Percentiles rank a stretch among this genome's conserved stretches.
Conservation (phyloP, 345 rosid species). For the Salix dunnii region DNA sequence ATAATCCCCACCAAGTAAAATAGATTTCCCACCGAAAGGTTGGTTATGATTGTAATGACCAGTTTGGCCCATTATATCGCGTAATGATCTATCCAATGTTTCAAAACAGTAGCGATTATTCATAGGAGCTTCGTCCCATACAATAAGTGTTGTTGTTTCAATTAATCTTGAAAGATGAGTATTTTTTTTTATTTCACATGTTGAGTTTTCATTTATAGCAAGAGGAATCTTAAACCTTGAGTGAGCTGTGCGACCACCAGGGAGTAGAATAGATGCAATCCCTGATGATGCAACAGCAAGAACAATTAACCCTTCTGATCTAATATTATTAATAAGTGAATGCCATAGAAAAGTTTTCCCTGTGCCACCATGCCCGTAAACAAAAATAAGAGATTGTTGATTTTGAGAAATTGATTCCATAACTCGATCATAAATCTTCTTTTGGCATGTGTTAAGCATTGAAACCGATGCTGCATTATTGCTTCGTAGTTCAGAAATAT, state of each 20-base stretch:
- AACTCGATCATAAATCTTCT: not conserved
- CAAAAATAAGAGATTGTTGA: not conserved
- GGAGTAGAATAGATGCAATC: not conserved
- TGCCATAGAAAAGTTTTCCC: not conserved
- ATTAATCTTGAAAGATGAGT: not conserved
- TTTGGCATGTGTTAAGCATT: not conserved
- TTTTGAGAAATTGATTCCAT: not conserved
- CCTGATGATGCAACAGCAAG: not conserved
- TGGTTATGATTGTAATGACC: not conserved
- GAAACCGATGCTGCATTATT: not conserved
- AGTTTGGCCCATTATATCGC: not conserved
- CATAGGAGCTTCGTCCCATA: not conserved
- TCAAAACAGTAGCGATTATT: not conserved
- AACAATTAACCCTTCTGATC: not conserved
- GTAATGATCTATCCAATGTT: not conserved
- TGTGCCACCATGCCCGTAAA: not conserved
- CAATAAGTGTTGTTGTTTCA: not conserved
- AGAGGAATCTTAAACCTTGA: constrained; percentile 1
- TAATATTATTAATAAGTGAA: not conserved
- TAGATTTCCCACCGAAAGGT: not conserved
- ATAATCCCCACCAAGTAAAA: not conserved
- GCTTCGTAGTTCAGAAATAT: not conserved
- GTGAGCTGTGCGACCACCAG: not conserved
- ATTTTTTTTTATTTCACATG: not conserved
- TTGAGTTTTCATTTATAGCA: not conserved